Evolutionary conservation across 768 basidiomycete species (phyloP), one percentile per base, ranked within the genome.

Genomic region (Mycena indigotica): DNA sequence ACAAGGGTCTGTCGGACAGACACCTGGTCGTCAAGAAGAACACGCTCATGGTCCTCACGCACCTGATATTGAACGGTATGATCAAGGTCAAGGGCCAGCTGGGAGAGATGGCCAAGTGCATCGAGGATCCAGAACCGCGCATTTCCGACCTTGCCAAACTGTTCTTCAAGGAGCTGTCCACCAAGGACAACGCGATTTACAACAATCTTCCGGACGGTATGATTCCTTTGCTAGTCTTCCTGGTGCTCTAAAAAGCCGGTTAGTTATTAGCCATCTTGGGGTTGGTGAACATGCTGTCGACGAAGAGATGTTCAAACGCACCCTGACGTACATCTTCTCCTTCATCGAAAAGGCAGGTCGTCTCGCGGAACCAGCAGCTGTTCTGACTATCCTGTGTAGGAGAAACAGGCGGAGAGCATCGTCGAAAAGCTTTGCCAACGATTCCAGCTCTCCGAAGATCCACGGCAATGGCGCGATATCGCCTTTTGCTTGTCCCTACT

Each of bases 71-170:
- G 60, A 98, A 98, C 66, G 96, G 96, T 2, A 98, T 98, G 97
- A 91, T 99, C 81, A 99, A 98, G 73, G 95, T 98, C 65, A 98
- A 99, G 74, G 97, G 97, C 1, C 96, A 99, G 70, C 80, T 99
- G 5, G 97, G 97, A 17, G 97, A 99, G 80, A 98, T 99, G 96
- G 97, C 96, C n/a, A 98, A 99, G 73, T 98, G 97, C 69, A 75
- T 98, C 5, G 95, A 98, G 74, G 96, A 98, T 71, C 79, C 83
- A 23, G 96, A 98, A 56, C 80, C 80, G 45, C 75, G 96, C 15
- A 89, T 99, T 57, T 84, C 91, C 17, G 96, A 98, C 66, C 80
- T 99, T 35, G 96, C 97, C n/a, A 96, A 95, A 72, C 70, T 99
- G 50, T 99, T 99, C 85, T 99, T 99, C 79, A 90, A 85, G 21